Evolutionary conservation across 2,329 filamentous ascomycete species (phyloP), one percentile per base, ranked within the genome.

Genomic region (Dryadomyces quercus-mongolicae): DNA sequence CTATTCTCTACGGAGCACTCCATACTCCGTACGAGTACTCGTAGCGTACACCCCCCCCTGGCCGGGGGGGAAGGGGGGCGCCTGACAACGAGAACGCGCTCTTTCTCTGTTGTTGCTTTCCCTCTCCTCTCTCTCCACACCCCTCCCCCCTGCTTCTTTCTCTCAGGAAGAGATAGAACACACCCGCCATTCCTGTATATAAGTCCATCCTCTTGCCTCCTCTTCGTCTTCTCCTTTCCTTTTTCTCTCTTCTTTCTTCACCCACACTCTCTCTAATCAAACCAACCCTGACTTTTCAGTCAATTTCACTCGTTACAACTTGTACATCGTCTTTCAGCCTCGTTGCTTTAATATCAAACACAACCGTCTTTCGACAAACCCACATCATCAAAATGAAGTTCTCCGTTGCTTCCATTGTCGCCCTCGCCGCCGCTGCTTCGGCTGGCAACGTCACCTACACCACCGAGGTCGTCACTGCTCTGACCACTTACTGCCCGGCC

Each of bases 401-500:
- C 78, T 68, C 77, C 65, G 66, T 71, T 66, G 74, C 75, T 64
- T 68, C 72, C 67, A 63, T 77, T 62, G 65, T 76, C 65, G 76
- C 76, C 63, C 71, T 75, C 68, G 74, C 68, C 66, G 70, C 72
- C 64, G 75, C 74, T 67, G 71, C 60, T 61, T 62, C 66, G 59
- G 68, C 68, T 55, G 58, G 59, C 59, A 65, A 77, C 68, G 72
- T 73, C 61, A 74, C 71, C 55, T 79, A 78, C 70, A 76, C 75
- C 70, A 88, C 83, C 62, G 80, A 85, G 75, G 72, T 81, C 60
- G 78, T 88, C 60, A 82, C 80, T 56, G 70, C 73, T 56, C 80
- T 80, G 74, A 82, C 78, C 71, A 89, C 85, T 66, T 87, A 76
- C 80, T 89, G 86, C 81, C 84, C 85, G 21, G 74, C 66, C 61